Evolutionary conservation across 257 asterid species (phyloP).

Genomic region (Petunia secreta): DNA sequence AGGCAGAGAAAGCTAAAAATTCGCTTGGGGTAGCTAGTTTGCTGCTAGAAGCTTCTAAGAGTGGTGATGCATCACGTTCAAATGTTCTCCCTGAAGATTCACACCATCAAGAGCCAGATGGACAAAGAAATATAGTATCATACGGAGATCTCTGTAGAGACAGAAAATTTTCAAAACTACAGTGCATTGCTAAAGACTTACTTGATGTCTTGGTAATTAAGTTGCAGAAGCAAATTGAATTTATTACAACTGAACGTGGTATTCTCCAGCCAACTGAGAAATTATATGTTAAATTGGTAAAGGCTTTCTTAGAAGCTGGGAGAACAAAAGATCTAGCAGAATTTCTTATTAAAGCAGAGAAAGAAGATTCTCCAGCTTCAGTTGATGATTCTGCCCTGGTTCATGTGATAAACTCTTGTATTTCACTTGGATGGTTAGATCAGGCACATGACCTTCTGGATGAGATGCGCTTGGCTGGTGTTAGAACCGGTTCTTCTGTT

Average conservation of each 20-base stretch:
- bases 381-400: constrained; percentile 64
- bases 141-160: constrained; percentile 66
- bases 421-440: constrained; percentile 80
- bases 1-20: constrained; percentile 73
- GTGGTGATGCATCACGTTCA: constrained; percentile 18
- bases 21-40: constrained; percentile 67
- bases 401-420: constrained; percentile 73
- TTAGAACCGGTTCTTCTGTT: constrained; percentile 66
- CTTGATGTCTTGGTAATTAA: constrained; percentile 55
- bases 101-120: constrained; percentile 31
- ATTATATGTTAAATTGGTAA: constrained; percentile 70
- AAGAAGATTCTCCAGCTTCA: constrained; percentile 71
- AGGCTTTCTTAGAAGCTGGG: constrained; percentile 74
- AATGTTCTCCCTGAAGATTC: constrained; percentile 33
- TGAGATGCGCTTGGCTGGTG: constrained; percentile 88
- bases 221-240: constrained; percentile 67
- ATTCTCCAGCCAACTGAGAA: constrained; percentile 85
- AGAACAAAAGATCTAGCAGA: constrained; percentile 72
- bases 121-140: constrained; percentile 38
- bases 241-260: constrained; percentile 79
- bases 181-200: constrained; percentile 62
- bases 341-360: constrained; percentile 66
- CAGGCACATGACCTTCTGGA: constrained; percentile 91
- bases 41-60: constrained; percentile 43
- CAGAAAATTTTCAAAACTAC: constrained; percentile 58